Percentiles rank a stretch among this genome's conserved stretches.
These are phyloP conservation scores for Flaveria bidentis DNA, from an alignment of 129 eudicot genomes.

Conservation along the genomic window DNA sequence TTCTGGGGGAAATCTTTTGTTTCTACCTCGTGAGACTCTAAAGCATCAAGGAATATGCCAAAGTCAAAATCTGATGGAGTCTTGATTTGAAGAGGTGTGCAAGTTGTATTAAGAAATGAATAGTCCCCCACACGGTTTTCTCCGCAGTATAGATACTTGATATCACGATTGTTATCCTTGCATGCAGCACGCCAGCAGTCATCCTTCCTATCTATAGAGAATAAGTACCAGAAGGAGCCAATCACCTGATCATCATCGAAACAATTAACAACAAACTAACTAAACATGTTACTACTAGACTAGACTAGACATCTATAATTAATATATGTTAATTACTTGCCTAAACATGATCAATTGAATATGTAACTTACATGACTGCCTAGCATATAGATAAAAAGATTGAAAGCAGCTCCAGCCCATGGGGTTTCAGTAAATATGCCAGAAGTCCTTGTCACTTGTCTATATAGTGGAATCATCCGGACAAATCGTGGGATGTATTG, in stretches of 20 bases:
- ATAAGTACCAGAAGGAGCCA: slow-evolving; percentile 69
- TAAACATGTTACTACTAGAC: too few species aligned
- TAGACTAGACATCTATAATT: too few species aligned
- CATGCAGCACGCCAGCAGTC: slow-evolving; percentile 69
- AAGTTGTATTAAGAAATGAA: slow-evolving; percentile 38
- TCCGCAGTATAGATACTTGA: slow-evolving; percentile 48
- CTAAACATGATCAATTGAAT: background rate
- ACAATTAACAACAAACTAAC: background rate
- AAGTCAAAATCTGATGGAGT: slow-evolving; percentile 55
- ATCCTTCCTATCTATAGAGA: slow-evolving; percentile 64
- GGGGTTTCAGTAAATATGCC: slow-evolving; percentile 79
- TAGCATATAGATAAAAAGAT: slow-evolving; percentile 77
- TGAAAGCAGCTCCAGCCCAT: slow-evolving; percentile 95
- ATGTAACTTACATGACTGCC: slow-evolving; percentile 77
- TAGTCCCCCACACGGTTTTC: slow-evolving; percentile 8
- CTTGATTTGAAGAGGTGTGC: slow-evolving; percentile 39
- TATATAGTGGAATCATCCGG: slow-evolving; percentile 63
- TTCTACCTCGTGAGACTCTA: slow-evolving; percentile 54
- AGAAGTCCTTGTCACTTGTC: slow-evolving; percentile 65
- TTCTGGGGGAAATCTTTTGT: slow-evolving; percentile 49
- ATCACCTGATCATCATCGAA: slow-evolving; percentile 26
- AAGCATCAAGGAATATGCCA: slow-evolving; percentile 77
- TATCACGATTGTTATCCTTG: background rate
- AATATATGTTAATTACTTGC: too few species aligned
- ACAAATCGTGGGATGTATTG: slow-evolving; percentile 71